Evolutionary conservation across 768 basidiomycete species (phyloP), one percentile per base, ranked within the genome.

Genomic region (Tricholoma terreum): DNA sequence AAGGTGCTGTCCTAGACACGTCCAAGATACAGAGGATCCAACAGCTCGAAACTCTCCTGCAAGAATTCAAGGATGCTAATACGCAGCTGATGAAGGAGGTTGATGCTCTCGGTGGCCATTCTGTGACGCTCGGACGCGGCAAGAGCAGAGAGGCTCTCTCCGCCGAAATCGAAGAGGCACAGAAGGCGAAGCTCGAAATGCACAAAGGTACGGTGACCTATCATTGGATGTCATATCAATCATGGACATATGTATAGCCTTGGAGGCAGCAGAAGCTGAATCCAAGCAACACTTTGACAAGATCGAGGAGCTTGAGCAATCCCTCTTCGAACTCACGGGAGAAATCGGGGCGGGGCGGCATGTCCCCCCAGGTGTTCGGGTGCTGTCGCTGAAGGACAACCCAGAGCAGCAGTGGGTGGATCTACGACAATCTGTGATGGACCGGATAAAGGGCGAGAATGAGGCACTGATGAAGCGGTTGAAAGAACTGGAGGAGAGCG

Each of bases 371-470:
- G 82, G 82, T 36, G 77, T 81, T 17, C 85, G 88, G 4, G 80
- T 92, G 1, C 70, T 92, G n/a, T 79, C 83, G 50, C 71, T 95
- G 61, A 72, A 71, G 7, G 85, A 89, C 45, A 95, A 94, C 63
- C 95, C 95, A 0, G 91, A 90, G n/a, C 80, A 86, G 61, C 77
- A 86, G 61, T 92, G 92, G 84, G 83, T 83, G 12, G 90, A 91
- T 45, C 73, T 92, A 27, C 80, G 94, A 49, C 81, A 86, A 60
- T 86, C 81, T 19, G 85, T 81, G 17, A 79, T 98, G 75, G 86
- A 94, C 35, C 75, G 87, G 19, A 75, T 98, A 33, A 85, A 82
- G 71, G 75, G 72, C 42, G 96, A 99, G 77, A 99, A 98, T 66
- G 83, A 84, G 45, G 93, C 90, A 1, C 73, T 98, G 17, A 71